Conservation (phyloP, 768 basidiomycete species). For the Melanogaster broomeanus region DNA sequence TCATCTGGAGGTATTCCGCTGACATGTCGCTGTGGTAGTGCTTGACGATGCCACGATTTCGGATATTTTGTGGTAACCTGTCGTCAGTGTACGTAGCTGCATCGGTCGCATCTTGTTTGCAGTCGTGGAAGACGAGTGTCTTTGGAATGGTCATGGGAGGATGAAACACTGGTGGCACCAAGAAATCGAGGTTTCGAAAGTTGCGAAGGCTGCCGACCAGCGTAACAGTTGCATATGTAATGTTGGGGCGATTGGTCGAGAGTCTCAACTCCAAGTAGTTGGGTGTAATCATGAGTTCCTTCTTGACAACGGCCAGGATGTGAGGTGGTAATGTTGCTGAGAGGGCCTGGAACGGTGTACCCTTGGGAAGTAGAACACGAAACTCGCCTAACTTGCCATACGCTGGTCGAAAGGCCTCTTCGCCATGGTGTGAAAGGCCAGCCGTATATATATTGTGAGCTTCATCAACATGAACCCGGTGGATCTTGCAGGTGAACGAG, state of each 20-base stretch:
- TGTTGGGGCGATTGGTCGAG: neutral
- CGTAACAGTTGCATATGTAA: neutral
- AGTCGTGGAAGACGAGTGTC: conserved; percentile 18
- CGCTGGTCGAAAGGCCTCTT: neutral
- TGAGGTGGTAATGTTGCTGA: too few species aligned
- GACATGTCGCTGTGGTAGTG: conserved; percentile 34
- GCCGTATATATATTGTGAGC: conserved; percentile 7
- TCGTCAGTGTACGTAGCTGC: conserved; percentile 6
- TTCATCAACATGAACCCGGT: conserved; percentile 1
- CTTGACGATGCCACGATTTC: conserved; percentile 12
- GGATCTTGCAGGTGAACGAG: neutral
- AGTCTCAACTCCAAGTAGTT: neutral
- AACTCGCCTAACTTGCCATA: neutral
- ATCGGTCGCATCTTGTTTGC: conserved; percentile 6
- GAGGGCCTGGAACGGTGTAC: too few species aligned
- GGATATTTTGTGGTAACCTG: conserved; percentile 7
- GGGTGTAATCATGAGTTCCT: neutral
- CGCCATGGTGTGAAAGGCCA: neutral
- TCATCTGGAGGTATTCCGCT: conserved; percentile 18
- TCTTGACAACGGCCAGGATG: neutral
- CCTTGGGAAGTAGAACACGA: too few species aligned
- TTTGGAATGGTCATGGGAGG: conserved; percentile 7
- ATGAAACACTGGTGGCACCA: neutral
- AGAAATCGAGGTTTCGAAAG: neutral
- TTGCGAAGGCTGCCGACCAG: neutral